Base-by-base conservation (phyloP, 1,139 yeast species). In the Debaryomycetaceae sp. region DNA sequence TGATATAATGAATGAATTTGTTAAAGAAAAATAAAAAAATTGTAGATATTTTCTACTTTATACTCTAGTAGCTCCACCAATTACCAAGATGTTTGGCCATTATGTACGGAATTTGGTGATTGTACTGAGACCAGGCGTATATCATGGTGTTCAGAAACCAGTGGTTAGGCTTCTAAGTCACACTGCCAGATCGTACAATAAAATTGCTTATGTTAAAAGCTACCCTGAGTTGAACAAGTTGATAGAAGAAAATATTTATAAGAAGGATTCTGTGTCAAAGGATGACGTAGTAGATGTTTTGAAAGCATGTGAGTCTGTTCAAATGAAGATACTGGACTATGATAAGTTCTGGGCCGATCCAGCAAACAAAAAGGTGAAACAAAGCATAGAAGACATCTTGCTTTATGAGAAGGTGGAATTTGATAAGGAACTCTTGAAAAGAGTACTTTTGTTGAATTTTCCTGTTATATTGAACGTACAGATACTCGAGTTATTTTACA, bases 401-500 rank as follows among this genome's bases (percentile, higher is more conserved):
- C 34, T 39, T 16, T 43, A 51, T 34, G 55, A 52, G 13, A 43
- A 47, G 1, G 53, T 57, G 5, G 39, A 35, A 5, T 62, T 70
- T 34, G 46, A 53, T 14, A 47, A 53, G 28, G 39, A 42, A 3
- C 53, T 70, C 22, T 56, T 70, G 41, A 57, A 49, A 30, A 49
- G 54, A 22, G 47, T 68, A n/a, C 62, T 72, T 37, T 47, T 63
- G 13, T 51, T 71, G 44, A 61, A 64, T 37, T 56, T 71, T 17
- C 72, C 75, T 3, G 50, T 65, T 1, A 37, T 41, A 9, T 52
- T 60, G 28, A 65, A 62, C 41, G 47, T 67, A 13, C 47, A 55
- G 15, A 49, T 71, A 16, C 60, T 76, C 22, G 55, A 62, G 37
- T 39, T 51, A 5, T 75, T 51, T 51, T 73, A 78, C 50, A 41